phyloP scores from a whole-genome alignment of 164 flowering plant genomes.

The Chloranthus sessilifolius region DNA sequence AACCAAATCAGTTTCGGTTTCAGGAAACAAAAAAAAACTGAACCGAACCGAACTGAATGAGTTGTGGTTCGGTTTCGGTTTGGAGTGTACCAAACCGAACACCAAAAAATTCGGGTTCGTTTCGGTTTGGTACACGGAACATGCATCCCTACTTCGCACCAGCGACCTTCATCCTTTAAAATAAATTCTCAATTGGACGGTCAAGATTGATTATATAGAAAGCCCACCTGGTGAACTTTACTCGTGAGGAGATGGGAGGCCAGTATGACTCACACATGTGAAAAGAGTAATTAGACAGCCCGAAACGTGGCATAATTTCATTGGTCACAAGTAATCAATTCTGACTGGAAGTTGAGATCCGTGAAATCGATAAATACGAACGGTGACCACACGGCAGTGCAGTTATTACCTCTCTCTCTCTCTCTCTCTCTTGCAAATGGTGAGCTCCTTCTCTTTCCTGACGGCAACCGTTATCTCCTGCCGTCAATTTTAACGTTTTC shows the following conservation, averaged over 20 bases:
- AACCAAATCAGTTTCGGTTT: too few species aligned
- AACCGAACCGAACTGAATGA: too few species aligned
- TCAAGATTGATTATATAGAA: neutral
- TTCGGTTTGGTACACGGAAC: too few species aligned
- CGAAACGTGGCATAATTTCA: too few species aligned
- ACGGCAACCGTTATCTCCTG: neutral
- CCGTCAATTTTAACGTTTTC: neutral
- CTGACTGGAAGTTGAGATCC: neutral
- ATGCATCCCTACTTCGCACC: too few species aligned
- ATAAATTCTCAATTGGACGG: too few species aligned
- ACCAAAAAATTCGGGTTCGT: too few species aligned
- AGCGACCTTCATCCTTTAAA: too few species aligned
- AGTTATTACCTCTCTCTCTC: slow-evolving; percentile 5
- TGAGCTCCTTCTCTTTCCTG: neutral
- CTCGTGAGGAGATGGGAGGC: neutral
- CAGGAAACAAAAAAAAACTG: too few species aligned
- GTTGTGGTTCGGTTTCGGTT: too few species aligned
- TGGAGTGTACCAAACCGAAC: too few species aligned
- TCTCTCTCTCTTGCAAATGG: neutral
- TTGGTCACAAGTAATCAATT: neutral
- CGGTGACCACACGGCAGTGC: slow-evolving; percentile 15
- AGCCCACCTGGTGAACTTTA: neutral
- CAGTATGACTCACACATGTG: neutral
- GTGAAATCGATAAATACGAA: slow-evolving; percentile 21
- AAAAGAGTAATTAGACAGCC: too few species aligned